Base-by-base conservation (phyloP, 2,329 filamentous ascomycete genomes). In the Simplicillium sp. region DNA sequence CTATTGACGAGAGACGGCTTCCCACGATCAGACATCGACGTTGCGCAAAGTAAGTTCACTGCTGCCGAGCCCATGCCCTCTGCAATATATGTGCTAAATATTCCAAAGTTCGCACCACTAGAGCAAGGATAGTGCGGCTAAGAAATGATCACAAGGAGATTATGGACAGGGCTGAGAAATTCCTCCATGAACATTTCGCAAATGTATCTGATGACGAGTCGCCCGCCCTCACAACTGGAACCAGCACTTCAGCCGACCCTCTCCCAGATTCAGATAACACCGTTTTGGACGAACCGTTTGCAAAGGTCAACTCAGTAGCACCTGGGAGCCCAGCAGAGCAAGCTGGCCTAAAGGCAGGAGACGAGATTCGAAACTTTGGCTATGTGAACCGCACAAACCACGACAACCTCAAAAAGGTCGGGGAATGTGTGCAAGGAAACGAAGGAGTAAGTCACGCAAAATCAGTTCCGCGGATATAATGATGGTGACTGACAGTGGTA, bases 111-210 rank as follows among this genome's bases (percentile, higher is more conserved):
- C 86, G 92, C 46, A 95, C 87, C n/a, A 95, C 89, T 31, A 76
- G 92, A 61, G 77, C 89, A 20, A 81, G 86, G 45, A 95, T 98
- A 50, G 92, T 97, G 50, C 73, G 82, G 50, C 72, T 97, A 32
- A 82, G 85, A 48, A 97, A 96, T 57, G 92, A 98, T 62, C 90
- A 95, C 67, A 96, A 94, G 58, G 79, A 81, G 32, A 66, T 96
- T 34, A 96, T 97, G 88, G 65, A 66, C 43, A 70, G 74, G 44
- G 82, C 97, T 50, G 92, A 97, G 61, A 82, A 82, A 54, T 80
- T 81, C 36, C 73, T 98, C n/a, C 87, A 97, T 57, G 81, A 84
- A 49, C 84, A 92, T 57, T 95, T 97, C 59, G 88, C 87, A n/a
- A 78, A 66, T 46, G 59, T 85, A 34, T 71, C 75, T 47, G 65